Evolutionary conservation across 225 moss, liverwort and hornwort species (phyloP), one percentile per base, ranked within the genome.

Genomic region (Antitrichia curtipendula): DNA sequence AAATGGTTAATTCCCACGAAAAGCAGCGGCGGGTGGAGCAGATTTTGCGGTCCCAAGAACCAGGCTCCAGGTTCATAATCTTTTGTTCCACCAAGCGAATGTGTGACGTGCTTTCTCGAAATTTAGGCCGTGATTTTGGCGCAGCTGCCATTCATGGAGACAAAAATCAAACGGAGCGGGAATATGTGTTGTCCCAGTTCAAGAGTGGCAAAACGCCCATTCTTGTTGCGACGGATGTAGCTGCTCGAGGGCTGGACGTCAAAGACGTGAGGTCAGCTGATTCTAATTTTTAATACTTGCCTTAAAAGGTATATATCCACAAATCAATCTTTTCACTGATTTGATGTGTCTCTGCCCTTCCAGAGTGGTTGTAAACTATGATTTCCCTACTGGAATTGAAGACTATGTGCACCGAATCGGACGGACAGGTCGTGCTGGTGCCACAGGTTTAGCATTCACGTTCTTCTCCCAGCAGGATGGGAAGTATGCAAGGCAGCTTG

Each of bases 351-450:
- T 78, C 36, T 56, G 66, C 18, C 38, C 58, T 58, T 19, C 32
- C n/a, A 97, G 97, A 92, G 96, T 96, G 73, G 97, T 97, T 31
- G 90, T 97, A 19, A 97, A 97, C 86, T 97, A 95, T 49, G 97
- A 97, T 90, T 97, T 97, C 41, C 96, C 97, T 4, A 95, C 96
- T 58, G 96, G 97, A 75, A 95, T 97, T 32, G 97, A 97, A 89
- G 97, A 97, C 62, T 97, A 96, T 64, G 97, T 97, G 12, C 97
- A 97, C 78, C 93, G 97, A 80, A 97, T 97, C 78, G 97, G 97
- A 53, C 90, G 97, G 59, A 97, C 97, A 43, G 97, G 97, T 41
- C 93, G 97, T 71, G 97, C 97, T n/a, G 97, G 97, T 83, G 97
- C 97, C 16, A 97, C 96, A 57, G 96, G 97, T 40, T 64, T 93